A percentile compares a stretch with the other conserved stretches of the same genome.
These are phyloP conservation scores for Aeschynomene evenia DNA, from an alignment of 306 rosid genomes.

Conservation along the genomic window DNA sequence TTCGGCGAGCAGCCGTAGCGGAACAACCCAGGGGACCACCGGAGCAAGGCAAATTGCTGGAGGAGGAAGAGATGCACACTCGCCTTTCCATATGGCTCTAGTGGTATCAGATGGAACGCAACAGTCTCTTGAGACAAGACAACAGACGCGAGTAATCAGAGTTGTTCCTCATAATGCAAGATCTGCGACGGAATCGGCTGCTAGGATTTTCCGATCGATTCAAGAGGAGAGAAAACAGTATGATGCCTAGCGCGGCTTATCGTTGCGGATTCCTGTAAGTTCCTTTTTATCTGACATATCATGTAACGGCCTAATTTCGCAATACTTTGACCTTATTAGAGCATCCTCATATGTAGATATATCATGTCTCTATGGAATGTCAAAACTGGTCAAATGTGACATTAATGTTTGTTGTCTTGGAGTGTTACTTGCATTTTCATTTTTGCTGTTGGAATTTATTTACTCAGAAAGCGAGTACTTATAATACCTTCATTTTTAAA, in stretches of 20 bases:
- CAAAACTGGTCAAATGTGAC: conserved; percentile 27
- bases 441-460: conserved; percentile 8
- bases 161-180: conserved; percentile 90
- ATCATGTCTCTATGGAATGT: conserved; percentile 2
- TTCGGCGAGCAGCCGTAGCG: conserved; percentile 61
- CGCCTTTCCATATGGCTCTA: conserved; percentile 47
- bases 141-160: conserved; percentile 60
- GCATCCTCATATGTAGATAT: conserved; percentile 2
- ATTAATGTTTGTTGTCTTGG: conserved; percentile 6
- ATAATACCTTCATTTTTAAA: too few relatives aligned
- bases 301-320: background rate
- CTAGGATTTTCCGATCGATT: conserved; percentile 85
- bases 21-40: conserved; percentile 30
- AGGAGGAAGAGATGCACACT: conserved; percentile 56
- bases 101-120: conserved; percentile 43
- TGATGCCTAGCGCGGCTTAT: conserved; percentile 33
- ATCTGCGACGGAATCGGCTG: conserved; percentile 87
- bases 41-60: conserved; percentile 27
- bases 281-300: background rate
- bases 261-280: background rate
- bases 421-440: too few relatives aligned
- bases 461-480: too few relatives aligned
- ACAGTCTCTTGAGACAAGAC: conserved; percentile 44
- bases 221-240: conserved; percentile 82
- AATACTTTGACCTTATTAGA: background rate